Base-by-base conservation (phyloP, 2,329 filamentous ascomycete species). In the Keithomyces neogunnii region DNA sequence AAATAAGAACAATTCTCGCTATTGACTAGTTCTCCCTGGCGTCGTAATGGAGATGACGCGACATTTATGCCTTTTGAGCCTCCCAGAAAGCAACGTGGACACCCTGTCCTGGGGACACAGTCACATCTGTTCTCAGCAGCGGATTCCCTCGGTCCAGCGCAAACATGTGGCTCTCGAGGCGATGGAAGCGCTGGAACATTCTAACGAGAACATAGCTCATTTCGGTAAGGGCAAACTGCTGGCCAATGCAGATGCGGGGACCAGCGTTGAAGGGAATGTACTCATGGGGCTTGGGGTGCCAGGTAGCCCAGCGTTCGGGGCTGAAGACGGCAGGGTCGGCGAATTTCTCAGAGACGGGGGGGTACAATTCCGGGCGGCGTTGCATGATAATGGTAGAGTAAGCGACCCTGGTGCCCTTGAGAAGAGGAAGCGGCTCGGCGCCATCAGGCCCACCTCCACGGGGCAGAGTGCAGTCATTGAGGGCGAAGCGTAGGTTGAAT, bases 391-490 rank as follows among this genome's bases (percentile, higher is more conserved):
- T 68, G 2, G 75, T 71, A 48, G 73, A 75, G 59, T 80, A 79
- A 43, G 73, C 65, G 38, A 80, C 60, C 4, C 68, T 66, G 10
- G 77, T 72, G 55, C 72, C 68, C 48, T 71, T 69, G 28, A 71
- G 69, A 30, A 79, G 67, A 13, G 73, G 71, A 31, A 80, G 64
- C 3, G 57, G 28, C 62, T 66, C 3, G 57, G 62, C 39, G 45
- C 48, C 43, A 40, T 54, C 8, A 1, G 77, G 74, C 0, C 86
- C 86, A 55, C 85, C 85, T 54, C 86, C 89, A 19, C 74, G 72
- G 0, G 89, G 89, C 2, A 95, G 77, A 0, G 82, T 87, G 2
- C 88, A 91, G 69, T 91, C 85, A 53, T 74, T 76, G 10, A 89
- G 75, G 10, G 88, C 80, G 33, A 84, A 72, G 55, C 89, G 84